Evolutionary conservation across 2,329 filamentous ascomycete species (phyloP).

Genomic region (Lasiodiplodia sp.): DNA sequence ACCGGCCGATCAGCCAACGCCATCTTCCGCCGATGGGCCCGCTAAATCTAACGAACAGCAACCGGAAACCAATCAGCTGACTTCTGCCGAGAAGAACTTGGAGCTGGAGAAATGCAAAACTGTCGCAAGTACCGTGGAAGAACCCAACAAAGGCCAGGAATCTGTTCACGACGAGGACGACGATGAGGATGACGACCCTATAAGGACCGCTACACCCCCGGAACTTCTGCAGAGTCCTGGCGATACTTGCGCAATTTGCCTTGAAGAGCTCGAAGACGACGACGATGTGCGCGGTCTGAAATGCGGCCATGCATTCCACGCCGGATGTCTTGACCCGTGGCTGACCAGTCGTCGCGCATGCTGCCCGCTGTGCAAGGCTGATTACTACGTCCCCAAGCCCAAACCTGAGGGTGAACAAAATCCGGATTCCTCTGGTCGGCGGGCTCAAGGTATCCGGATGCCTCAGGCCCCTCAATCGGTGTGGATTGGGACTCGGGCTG

Average conservation of each 20-base stretch:
- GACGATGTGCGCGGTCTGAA: conserved; percentile 93
- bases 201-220: conserved; percentile 80
- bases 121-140: conserved; percentile 38
- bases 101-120: conserved; percentile 43
- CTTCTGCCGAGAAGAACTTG: conserved; percentile 34
- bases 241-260: conserved; percentile 95
- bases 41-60: conserved; percentile 33
- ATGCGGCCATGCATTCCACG: conserved; percentile 98
- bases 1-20: conserved; percentile 6
- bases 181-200: conserved; percentile 80
- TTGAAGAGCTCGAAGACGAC: conserved; percentile 91
- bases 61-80: conserved; percentile 40
- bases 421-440: conserved; percentile 38
- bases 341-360: conserved; percentile 91
- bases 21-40: conserved; percentile 14
- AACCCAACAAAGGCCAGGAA: conserved; percentile 35
- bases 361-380: conserved; percentile 96
- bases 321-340: conserved; percentile 95
- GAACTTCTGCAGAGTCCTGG: conserved; percentile 83
- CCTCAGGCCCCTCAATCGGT: conserved; percentile 43
- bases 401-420: conserved; percentile 65
- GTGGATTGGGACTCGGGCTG: conserved; percentile 40
- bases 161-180: conserved; percentile 58
- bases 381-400: conserved; percentile 95
- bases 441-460: conserved; percentile 38